Percentiles rank a stretch among this genome's conserved stretches.
phyloP scores from a whole-genome alignment of 768 basidiomycete genomes.

The Trametes gibbosa region DNA sequence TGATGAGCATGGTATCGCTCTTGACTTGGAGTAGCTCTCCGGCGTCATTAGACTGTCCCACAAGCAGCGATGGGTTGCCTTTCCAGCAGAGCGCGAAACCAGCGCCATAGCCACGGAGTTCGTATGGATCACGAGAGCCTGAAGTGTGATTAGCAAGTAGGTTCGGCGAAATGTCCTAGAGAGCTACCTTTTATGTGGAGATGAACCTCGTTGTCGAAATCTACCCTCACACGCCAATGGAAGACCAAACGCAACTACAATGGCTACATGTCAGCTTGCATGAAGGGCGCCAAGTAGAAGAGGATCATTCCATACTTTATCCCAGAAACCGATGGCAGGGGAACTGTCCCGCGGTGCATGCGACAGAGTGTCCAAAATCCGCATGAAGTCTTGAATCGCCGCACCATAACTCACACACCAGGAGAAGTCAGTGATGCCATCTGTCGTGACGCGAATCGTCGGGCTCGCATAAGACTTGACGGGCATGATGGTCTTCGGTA shows the following conservation, averaged over 20 bases:
- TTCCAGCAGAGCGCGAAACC: constrained; percentile 87
- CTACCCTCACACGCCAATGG: constrained; percentile 74
- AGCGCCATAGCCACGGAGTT: constrained; percentile 65
- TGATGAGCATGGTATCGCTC: constrained; percentile 77
- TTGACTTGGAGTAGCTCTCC: constrained; percentile 79
- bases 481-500: constrained; percentile 94
- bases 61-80: constrained; percentile 66
- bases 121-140: constrained; percentile 85
- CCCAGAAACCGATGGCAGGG: constrained; percentile 89
- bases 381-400: constrained; percentile 83
- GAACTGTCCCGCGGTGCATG: constrained; percentile 78
- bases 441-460: constrained; percentile 60
- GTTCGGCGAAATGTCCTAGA: not conserved
- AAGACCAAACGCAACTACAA: constrained; percentile 68
- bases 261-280: not conserved
- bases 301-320: constrained; percentile 60
- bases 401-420: constrained; percentile 91
- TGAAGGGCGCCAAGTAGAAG: not conserved
- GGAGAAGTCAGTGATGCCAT: constrained; percentile 66
- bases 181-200: constrained; percentile 80
- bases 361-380: constrained; percentile 76
- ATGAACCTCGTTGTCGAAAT: constrained; percentile 70
- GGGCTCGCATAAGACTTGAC: constrained; percentile 90
- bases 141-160: not conserved
- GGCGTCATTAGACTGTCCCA: constrained; percentile 70